A percentile compares a stretch with the other conserved stretches of the same genome.
Evolutionary conservation across 1,284 basidiomycete species (phyloP).

Genomic region (Microbotryum lychnidis-dioicae): DNA sequence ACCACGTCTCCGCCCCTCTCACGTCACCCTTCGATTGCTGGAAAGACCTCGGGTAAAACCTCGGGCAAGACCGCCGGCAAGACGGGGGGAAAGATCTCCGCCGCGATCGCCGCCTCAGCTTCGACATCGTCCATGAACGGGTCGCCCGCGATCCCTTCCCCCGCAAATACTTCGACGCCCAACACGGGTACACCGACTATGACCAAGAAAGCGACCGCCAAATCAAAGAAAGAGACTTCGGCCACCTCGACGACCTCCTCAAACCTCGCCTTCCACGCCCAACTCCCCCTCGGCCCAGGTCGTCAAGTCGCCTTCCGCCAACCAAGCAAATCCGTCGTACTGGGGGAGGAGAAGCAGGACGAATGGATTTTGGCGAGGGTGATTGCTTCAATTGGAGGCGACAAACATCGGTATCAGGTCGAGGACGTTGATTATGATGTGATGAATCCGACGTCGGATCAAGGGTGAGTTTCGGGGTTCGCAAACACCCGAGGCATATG

Average conservation of each 20-base stretch:
- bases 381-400: constrained; percentile 38
- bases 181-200: neutral
- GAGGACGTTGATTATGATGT: constrained; percentile 37
- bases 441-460: constrained; percentile 20
- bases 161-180: neutral
- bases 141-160: neutral
- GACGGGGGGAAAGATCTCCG: neutral
- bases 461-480: neutral
- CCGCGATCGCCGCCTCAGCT: neutral
- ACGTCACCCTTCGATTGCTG: neutral
- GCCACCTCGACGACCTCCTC: too few species aligned
- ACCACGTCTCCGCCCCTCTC: constrained; percentile 6
- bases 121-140: constrained; percentile 1
- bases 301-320: constrained; percentile 42
- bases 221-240: constrained; percentile 27
- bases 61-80: too few species aligned
- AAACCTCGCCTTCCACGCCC: constrained; percentile 30
- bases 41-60: neutral
- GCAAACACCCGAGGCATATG: too few species aligned
- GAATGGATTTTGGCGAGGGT: constrained; percentile 46
- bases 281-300: constrained; percentile 43
- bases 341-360: constrained; percentile 28
- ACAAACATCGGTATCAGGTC: constrained; percentile 42
- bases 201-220: constrained; percentile 14
- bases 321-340: constrained; percentile 26